Evolutionary conservation across 2,329 filamentous ascomycete species (phyloP).

Genomic region (Sarocladiaceae sp.): DNA sequence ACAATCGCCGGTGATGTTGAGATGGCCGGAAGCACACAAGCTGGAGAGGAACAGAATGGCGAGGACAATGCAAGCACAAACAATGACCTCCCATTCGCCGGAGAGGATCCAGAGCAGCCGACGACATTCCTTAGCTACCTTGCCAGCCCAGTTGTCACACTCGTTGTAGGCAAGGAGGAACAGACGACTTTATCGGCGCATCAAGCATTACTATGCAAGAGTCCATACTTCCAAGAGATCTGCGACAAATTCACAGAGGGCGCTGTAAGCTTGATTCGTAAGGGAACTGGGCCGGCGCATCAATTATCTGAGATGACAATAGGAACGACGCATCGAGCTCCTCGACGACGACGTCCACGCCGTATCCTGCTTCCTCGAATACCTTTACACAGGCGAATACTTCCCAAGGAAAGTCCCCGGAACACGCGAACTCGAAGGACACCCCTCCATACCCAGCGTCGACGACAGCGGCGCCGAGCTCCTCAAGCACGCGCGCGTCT

Average conservation of each 20-base stretch:
- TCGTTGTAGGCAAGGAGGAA: slow-evolving; percentile 60
- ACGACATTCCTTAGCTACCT: slow-evolving; percentile 55
- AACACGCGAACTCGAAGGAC: slow-evolving; percentile 64
- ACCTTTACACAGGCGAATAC: slow-evolving; percentile 46
- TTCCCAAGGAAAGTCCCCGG: slow-evolving; percentile 66
- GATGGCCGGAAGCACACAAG: slow-evolving; percentile 31
- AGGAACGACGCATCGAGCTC: slow-evolving; percentile 66
- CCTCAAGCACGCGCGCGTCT: slow-evolving; percentile 83
- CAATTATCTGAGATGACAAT: too few relatives aligned
- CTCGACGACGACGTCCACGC: slow-evolving; percentile 29
- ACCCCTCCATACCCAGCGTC: slow-evolving; percentile 59
- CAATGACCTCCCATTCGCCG: slow-evolving; percentile 33
- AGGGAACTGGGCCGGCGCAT: not conserved
- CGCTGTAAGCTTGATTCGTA: slow-evolving; percentile 42
- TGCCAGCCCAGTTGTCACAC: slow-evolving; percentile 63
- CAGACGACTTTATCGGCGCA: slow-evolving; percentile 71
- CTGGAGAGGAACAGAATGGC: slow-evolving; percentile 26
- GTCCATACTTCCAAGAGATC: slow-evolving; percentile 67
- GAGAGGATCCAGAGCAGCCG: slow-evolving; percentile 28
- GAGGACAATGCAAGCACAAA: slow-evolving; percentile 16
- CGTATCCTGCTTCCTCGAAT: slow-evolving; percentile 37
- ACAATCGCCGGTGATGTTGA: slow-evolving; percentile 32
- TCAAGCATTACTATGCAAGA: slow-evolving; percentile 69
- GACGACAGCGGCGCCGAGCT: slow-evolving; percentile 81
- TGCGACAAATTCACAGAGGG: slow-evolving; percentile 60